phyloP scores from a whole-genome alignment of 2,329 filamentous ascomycete genomes.

The Fusarium buxicola region DNA sequence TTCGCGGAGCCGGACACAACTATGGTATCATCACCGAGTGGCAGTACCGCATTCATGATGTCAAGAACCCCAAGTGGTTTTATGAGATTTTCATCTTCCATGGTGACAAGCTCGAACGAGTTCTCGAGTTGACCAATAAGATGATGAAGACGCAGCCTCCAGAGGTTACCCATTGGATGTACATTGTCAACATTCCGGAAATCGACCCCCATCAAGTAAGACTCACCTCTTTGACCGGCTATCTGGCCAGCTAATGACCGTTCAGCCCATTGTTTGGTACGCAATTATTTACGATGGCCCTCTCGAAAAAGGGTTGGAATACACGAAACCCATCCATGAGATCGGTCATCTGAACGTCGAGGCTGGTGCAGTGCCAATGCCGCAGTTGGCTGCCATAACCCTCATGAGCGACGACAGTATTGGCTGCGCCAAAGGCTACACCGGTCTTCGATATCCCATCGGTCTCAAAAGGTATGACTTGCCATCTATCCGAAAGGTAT shows the following conservation, averaged over 20 bases:
- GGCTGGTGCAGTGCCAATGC: constrained; percentile 52
- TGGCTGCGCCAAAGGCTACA: constrained; percentile 56
- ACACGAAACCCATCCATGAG: constrained; percentile 55
- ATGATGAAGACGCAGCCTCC: constrained; percentile 35
- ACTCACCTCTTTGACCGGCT: fast-evolving
- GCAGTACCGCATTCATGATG: constrained; percentile 60
- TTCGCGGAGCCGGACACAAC: constrained; percentile 64
- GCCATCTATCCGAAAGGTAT: constrained; percentile 43
- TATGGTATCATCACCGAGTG: constrained; percentile 63
- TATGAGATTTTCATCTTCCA: constrained; percentile 54
- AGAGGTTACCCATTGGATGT: constrained; percentile 30
- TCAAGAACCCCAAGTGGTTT: constrained; percentile 51
- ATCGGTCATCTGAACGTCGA: constrained; percentile 52
- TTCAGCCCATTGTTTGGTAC: constrained; percentile 54
- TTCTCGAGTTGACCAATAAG: constrained; percentile 25
- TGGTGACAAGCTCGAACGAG: constrained; percentile 32
- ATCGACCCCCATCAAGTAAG: constrained; percentile 23
- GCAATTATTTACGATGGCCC: constrained; percentile 56
- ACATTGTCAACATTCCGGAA: constrained; percentile 32
- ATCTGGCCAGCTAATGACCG: not conserved
- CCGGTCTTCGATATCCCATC: constrained; percentile 57
- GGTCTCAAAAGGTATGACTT: constrained; percentile 54
- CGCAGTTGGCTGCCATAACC: constrained; percentile 55
- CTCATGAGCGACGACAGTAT: constrained; percentile 51
- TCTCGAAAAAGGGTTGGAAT: constrained; percentile 50